Evolutionary conservation across 139 green algal genomes (phyloP).

Genomic region (Pseudopediastrum boryanum): DNA sequence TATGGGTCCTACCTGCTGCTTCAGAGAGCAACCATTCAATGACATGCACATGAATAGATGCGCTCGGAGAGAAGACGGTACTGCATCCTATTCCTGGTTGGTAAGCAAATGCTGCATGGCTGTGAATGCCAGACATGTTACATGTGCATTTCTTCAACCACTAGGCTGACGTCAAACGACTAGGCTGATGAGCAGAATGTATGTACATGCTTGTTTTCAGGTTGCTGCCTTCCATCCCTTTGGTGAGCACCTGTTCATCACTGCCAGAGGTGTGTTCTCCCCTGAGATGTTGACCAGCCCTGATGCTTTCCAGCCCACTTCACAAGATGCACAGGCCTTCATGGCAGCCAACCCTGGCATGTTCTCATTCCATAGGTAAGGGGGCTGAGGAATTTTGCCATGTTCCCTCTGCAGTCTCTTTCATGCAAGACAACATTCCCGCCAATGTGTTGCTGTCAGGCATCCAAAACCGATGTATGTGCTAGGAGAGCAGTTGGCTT

Average conservation of each 20-base stretch:
- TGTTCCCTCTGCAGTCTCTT: too few species aligned
- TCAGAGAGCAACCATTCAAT: too few species aligned
- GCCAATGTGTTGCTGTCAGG: too few species aligned
- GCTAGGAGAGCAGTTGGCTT: too few species aligned
- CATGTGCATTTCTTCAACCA: neutral
- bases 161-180: neutral
- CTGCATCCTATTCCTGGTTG: neutral
- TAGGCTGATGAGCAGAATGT: neutral
- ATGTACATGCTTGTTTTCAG: constrained; percentile 26
- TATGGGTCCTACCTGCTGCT: too few species aligned
- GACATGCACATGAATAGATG: neutral
- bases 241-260: constrained; percentile 32
- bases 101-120: too few species aligned
- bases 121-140: neutral
- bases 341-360: constrained; percentile 17
- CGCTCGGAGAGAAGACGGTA: neutral
- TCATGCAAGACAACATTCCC: too few species aligned
- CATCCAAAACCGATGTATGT: too few species aligned
- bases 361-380: constrained; percentile 38
- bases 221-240: constrained; percentile 45
- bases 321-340: constrained; percentile 1
- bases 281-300: neutral
- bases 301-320: neutral
- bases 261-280: constrained; percentile 16
- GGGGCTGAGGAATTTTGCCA: neutral